Evolutionary conservation across 306 rosid genomes (phyloP), one percentile per base, ranked within the genome.

Genomic region (Astragalus glycyphyllos): DNA sequence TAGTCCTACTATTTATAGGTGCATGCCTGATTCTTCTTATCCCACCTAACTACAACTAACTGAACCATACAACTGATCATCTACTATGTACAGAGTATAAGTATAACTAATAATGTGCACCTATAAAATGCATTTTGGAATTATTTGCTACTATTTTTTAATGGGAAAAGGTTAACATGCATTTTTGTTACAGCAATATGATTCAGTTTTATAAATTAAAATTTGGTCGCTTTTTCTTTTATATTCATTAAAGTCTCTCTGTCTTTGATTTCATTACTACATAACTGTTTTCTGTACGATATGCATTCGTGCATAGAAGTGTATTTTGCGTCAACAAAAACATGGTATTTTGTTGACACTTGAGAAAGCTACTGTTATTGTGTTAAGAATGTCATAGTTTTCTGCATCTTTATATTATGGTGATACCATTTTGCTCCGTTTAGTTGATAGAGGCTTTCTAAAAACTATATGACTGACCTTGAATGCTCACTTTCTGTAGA

Each of bases 401-500:
- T 60, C 59, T 29, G 53, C 62, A 55, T 58, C 68, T 58, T 49
- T 7, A 70, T 65, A 62, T 50, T 17, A 15, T 77, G 69, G 41
- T 77, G 65, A 48, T 37, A 37, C 37, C 65, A 41, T 53, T 50
- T 37, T 41, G 16, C 31, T 4, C 17, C 3, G 3, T 20, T 66
- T 50, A 32, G 46, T 31, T 51, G 54, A 7, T 63, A 35, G 35
- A 49, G 50, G 38, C 12, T 62, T 55, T 69, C 65, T 14, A 35
- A 48, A 56, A 59, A 78, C 49, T 78, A 68, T 45, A 69, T 10
- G 10, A 15, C 79, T 87, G 77, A 86, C 75, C 58, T 44, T 16
- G 26, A 5, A 64, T 26, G 11, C 54, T 70, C 65, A 60, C 59
- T 35, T 72, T 70, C 63, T 73, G 51, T 63, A 94, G 99, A 86